phyloP scores from a whole-genome alignment of 305 asterid species.

The Solanum hybrid region DNA sequence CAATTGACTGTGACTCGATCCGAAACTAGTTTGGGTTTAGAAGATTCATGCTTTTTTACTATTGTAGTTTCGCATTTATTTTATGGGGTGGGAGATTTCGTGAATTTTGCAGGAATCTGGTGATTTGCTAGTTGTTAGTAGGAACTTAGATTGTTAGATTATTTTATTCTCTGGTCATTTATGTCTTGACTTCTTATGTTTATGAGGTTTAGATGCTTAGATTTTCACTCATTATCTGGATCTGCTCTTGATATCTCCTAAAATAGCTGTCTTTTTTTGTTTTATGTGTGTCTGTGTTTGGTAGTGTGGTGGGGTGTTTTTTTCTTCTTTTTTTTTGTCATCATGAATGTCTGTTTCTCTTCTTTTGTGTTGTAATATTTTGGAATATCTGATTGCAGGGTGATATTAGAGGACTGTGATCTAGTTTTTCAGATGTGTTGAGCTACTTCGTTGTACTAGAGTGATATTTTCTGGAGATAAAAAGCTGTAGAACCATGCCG shows the following conservation, averaged over 20 bases:
- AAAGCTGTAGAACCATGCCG: conserved; percentile 5
- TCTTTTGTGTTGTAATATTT: neutral
- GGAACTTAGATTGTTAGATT: neutral
- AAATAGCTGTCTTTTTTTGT: neutral
- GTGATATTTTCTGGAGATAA: neutral
- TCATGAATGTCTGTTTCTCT: neutral
- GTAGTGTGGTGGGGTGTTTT: neutral
- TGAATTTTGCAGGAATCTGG: neutral
- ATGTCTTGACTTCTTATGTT: neutral
- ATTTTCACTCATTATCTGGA: neutral
- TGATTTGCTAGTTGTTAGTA: neutral
- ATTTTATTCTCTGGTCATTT: neutral
- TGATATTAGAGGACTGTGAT: neutral
- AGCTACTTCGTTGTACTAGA: neutral
- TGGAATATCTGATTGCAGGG: neutral
- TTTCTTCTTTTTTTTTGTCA: neutral
- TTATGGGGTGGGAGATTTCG: neutral
- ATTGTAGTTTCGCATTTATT: neutral
- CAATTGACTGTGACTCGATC: neutral
- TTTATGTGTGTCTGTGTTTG: neutral
- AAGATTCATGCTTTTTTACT: neutral
- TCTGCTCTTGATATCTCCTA: neutral
- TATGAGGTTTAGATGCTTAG: neutral
- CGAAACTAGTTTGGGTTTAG: neutral
- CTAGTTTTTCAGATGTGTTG: conserved; percentile 8